These are phyloP conservation scores for Sungouiozyma intestinalis DNA, from an alignment of 805 yeast species.

Conservation along the genomic window DNA sequence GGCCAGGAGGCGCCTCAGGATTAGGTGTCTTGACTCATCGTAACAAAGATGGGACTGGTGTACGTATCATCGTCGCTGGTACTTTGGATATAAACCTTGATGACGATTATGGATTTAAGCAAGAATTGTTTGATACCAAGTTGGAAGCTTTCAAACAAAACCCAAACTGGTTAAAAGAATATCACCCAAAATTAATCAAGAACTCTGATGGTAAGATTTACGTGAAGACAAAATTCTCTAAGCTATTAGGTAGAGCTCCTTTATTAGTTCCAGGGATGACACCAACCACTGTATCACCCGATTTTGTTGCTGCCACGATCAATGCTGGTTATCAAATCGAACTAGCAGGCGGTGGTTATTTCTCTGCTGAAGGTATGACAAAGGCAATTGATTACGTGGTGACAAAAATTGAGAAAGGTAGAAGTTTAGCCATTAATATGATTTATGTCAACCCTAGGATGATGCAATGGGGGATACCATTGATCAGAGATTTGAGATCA, in stretches of 20 bases:
- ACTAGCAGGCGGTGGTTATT: conserved; percentile 98
- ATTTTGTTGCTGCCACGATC: conserved; percentile 85
- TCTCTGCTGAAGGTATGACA: conserved; percentile 59
- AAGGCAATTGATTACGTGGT: conserved; percentile 69
- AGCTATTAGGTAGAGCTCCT: conserved; percentile 89
- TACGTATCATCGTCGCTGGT: conserved; percentile 89
- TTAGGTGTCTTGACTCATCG: conserved; percentile 92
- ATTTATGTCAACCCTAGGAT: conserved; percentile 94
- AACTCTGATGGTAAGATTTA: conserved; percentile 62
- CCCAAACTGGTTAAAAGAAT: conserved; percentile 83
- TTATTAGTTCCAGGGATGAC: conserved; percentile 99
- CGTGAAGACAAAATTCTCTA: conserved; percentile 90
- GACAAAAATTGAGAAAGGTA: conserved; percentile 63
- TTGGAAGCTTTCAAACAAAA: conserved; percentile 64
- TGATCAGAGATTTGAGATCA: conserved; percentile 78
- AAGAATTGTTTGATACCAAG: conserved; percentile 76
- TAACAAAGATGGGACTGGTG: conserved; percentile 98
- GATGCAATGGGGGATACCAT: conserved; percentile 98
- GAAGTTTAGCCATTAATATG: conserved; percentile 83
- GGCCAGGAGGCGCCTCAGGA: conserved; percentile 98
- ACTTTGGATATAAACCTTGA: conserved; percentile 62
- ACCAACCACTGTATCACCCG: conserved; percentile 92
- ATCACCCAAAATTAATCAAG: conserved; percentile 74
- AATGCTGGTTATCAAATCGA: conserved; percentile 97
- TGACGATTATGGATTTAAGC: conserved; percentile 91